These are phyloP conservation scores for Acer negundo DNA, from an alignment of 345 rosid genomes.

Conservation along the genomic window DNA sequence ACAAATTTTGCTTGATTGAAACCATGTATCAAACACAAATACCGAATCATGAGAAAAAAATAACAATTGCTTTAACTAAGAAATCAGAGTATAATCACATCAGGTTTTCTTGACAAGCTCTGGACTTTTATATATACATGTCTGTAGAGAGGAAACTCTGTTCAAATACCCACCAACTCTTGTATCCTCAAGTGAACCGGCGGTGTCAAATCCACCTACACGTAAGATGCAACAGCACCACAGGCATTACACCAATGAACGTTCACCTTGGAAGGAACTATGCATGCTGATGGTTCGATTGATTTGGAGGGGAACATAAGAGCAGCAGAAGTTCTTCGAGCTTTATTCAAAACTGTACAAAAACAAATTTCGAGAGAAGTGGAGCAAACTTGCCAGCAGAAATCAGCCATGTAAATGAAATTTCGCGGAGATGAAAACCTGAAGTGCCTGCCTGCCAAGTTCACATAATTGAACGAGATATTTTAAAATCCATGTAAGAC, in stretches of 20 bases:
- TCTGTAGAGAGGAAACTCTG: not conserved
- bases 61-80: not conserved
- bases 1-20: not conserved
- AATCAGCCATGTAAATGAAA: not conserved
- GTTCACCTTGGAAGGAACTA: not conserved
- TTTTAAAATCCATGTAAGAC: not conserved
- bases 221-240: not conserved
- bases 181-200: not conserved
- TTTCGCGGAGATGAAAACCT: not conserved
- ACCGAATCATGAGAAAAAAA: not conserved
- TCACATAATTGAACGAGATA: not conserved
- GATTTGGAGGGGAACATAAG: not conserved
- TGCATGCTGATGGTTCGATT: not conserved
- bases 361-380: not conserved
- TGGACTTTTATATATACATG: not conserved
- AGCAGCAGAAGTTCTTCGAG: not conserved
- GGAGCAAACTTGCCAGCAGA: not conserved
- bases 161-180: not conserved
- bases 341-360: conserved; percentile 8
- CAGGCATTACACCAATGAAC: not conserved
- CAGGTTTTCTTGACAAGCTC: not conserved
- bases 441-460: conserved; percentile 1
- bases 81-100: not conserved
- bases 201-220: not conserved
- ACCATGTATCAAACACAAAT: not conserved